A percentile compares a stretch with the other conserved stretches of the same genome.
phyloP scores from a whole-genome alignment of 1,284 basidiomycete genomes.

The Pseudozyma sp. region DNA sequence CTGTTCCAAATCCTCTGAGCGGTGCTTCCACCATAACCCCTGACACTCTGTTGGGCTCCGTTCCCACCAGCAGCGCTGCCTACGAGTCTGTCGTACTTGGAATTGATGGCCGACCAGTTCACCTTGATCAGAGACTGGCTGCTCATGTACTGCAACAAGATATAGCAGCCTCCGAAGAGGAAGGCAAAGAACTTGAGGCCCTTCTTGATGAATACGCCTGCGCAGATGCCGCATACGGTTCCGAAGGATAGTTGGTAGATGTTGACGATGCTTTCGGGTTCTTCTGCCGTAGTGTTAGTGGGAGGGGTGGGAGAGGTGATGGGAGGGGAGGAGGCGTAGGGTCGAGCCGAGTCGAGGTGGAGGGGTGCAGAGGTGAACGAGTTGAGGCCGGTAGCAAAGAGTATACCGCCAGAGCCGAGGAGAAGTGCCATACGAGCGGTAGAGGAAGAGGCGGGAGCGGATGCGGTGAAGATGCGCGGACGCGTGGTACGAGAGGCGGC shows the following conservation, averaged over 20 bases:
- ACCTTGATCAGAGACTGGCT: slow-evolving; percentile 75
- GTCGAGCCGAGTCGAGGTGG: slow-evolving; percentile 32
- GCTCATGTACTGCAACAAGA: slow-evolving; percentile 65
- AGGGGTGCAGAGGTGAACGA: slow-evolving; percentile 16
- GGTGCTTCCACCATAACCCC: slow-evolving; percentile 71
- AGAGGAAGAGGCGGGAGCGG: slow-evolving; percentile 13
- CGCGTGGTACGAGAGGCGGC: slow-evolving; percentile 1
- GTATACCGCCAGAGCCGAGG: slow-evolving; percentile 33
- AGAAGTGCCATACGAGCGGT: slow-evolving; percentile 26
- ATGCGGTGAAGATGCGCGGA: slow-evolving; percentile 20
- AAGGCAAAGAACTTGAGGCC: slow-evolving; percentile 86
- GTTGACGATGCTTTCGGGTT: slow-evolving; percentile 78
- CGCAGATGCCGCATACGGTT: slow-evolving; percentile 82
- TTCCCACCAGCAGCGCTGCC: slow-evolving; percentile 74
- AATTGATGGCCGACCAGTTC: slow-evolving; percentile 78
- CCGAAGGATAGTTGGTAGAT: slow-evolving; percentile 88
- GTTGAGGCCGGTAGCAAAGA: slow-evolving; percentile 26
- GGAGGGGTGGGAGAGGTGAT: slow-evolving; percentile 14
- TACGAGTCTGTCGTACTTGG: slow-evolving; percentile 78
- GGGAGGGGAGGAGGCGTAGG: slow-evolving; percentile 25
- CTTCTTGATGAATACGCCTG: slow-evolving; percentile 93
- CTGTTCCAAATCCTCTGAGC: slow-evolving; percentile 76
- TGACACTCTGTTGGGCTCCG: slow-evolving; percentile 68
- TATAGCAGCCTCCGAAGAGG: slow-evolving; percentile 75
- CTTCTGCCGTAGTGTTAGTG: slow-evolving; percentile 20